Conservation (phyloP, 2,329 filamentous ascomycete species). For the Cordyceps javanica region DNA sequence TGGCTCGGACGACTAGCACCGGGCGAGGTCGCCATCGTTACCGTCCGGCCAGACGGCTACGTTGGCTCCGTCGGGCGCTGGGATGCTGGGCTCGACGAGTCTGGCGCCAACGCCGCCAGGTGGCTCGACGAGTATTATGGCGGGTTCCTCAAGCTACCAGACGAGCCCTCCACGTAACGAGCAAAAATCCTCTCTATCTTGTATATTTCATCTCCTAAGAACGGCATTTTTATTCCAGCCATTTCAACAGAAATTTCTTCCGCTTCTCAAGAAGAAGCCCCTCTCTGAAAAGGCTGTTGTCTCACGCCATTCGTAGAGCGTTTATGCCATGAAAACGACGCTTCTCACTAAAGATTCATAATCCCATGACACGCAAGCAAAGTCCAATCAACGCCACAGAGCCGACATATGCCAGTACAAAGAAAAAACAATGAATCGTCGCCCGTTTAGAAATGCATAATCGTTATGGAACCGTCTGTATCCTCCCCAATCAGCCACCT, state of each 20-base stretch:
- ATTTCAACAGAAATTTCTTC: not conserved
- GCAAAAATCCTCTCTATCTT: not conserved
- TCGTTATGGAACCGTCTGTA: conserved; percentile 40
- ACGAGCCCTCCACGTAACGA: not conserved
- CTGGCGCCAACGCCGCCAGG: conserved; percentile 44
- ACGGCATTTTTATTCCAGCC: not conserved
- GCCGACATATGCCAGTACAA: not conserved
- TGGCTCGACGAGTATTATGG: conserved; percentile 52
- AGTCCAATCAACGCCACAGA: not conserved
- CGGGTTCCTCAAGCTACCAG: conserved; percentile 47
- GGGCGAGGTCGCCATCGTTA: conserved; percentile 56
- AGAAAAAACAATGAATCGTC: conserved; percentile 5
- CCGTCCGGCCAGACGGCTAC: conserved; percentile 69
- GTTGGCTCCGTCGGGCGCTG: conserved; percentile 57
- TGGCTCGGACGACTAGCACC: conserved; percentile 57
- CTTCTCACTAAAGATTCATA: not conserved
- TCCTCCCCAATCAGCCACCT: conserved; percentile 58
- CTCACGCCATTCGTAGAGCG: not conserved
- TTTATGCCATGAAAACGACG: not conserved
- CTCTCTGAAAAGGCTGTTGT: not conserved
- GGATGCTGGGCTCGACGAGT: conserved; percentile 44
- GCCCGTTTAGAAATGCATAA: conserved; percentile 43
- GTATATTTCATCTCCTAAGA: not conserved
- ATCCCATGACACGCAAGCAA: no score
- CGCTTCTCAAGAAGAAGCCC: not conserved